These are phyloP conservation scores for Salvia miltiorrhiza DNA, from an alignment of 257 asterid species.

Conservation along the genomic window DNA sequence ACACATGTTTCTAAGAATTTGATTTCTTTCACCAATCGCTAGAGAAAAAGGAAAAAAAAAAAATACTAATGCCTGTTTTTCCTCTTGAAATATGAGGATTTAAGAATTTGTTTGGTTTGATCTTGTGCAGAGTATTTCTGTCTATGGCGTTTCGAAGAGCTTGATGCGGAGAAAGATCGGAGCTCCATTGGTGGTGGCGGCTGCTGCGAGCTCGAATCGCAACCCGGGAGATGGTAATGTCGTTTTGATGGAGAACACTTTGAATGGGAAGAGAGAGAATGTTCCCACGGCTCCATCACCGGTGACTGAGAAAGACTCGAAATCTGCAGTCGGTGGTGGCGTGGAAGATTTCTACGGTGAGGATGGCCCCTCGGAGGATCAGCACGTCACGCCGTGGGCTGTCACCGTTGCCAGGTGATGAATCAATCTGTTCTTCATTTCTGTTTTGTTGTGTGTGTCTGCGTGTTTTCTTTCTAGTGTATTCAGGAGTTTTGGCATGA, in stretches of 20 bases:
- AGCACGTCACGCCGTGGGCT: constrained; percentile 67
- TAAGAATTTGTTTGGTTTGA: not conserved
- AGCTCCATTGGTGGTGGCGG: constrained; percentile 49
- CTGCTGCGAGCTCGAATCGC: constrained; percentile 62
- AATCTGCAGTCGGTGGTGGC: constrained; percentile 48
- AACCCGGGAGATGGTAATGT: constrained; percentile 56
- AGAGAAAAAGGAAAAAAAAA: not conserved
- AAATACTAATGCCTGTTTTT: not conserved
- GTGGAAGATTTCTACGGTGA: constrained; percentile 68
- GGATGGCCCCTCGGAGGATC: constrained; percentile 79
- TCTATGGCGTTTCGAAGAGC: constrained; percentile 57
- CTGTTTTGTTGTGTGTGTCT: no score
- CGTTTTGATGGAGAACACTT: constrained; percentile 46
- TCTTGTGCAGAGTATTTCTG: constrained; percentile 49
- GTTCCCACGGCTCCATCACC: constrained; percentile 24
- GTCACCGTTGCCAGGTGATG: constrained; percentile 65
- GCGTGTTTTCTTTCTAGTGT: not conserved
- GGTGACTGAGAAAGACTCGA: constrained; percentile 29
- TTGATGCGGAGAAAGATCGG: constrained; percentile 34
- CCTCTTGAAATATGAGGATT: constrained; percentile 6
- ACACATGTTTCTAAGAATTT: not conserved
- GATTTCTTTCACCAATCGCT: not conserved
- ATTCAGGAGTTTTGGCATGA: constrained; percentile 1
- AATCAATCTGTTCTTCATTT: constrained; percentile 14
- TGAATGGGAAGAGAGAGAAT: constrained; percentile 34